Evolutionary conservation across 2,329 filamentous ascomycete genomes (phyloP), one percentile per base, ranked within the genome.

Genomic region (Neonectria ditissima): DNA sequence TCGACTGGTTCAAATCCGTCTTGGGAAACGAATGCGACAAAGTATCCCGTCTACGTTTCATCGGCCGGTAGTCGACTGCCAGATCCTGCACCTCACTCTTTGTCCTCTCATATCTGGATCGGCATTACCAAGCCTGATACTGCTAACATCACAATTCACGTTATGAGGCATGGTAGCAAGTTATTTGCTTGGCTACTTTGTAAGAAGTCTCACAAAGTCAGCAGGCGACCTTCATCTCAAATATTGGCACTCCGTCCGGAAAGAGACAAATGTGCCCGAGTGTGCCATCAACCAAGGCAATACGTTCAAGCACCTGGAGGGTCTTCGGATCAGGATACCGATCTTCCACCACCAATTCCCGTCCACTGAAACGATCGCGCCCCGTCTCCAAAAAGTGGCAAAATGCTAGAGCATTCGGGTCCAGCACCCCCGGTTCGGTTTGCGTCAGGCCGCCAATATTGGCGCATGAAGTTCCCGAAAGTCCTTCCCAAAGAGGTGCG

Each of bases 251-350:
- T 16, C 45, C 18, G 11, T 18, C 4, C 26, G 10, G 7, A 47
- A 13, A 22, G 32, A 11, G 34, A n/a, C 26, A 34, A 18, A 18
- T 13, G 13, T 11, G 8, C 22, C 18, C 16, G n/a, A 52, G 39
- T 13, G 28, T 39, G 13, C 28, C 14, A 14, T 24, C 10, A 30
- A 18, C 16, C 37, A 28, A 51, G 47, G n/a, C 7, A 18, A 41
- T 32, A 14, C 13, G 16, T 18, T 3, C n/a, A 47, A 20, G 37
- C 45, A 26, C 34, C n/a, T 22, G 16, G 44, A 62, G 26, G 4
- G 47, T 20, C n/a, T 18, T 37, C 47, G 59, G 53, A 47, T 57
- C 53, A 44, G 10, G n/a, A 52, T 52, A 16, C 47, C 59, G 54
- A 45, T 16, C 10, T 47, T 47, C 32, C 22, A 53, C n/a, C 24